Evolutionary conservation across 768 basidiomycete genomes (phyloP).

Genomic region (Tubosaeta brunneosetosa): DNA sequence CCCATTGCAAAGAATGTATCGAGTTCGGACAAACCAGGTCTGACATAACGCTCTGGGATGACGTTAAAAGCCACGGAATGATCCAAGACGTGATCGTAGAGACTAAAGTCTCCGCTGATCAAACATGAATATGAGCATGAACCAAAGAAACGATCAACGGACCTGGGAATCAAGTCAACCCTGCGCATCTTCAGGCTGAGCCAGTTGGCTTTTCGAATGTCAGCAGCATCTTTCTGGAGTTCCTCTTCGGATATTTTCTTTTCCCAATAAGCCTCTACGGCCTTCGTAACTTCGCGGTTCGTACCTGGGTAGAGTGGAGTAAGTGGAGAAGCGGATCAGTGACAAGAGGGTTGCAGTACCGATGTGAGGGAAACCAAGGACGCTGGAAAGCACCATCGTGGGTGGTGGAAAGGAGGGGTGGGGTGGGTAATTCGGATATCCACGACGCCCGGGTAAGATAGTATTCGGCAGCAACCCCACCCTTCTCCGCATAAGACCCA

Average conservation of each 20-base stretch:
- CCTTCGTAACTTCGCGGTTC: conserved; percentile 95
- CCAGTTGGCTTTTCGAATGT: conserved; percentile 89
- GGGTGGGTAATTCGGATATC: not conserved
- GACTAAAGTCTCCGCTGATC: conserved; percentile 90
- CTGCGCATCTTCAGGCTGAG: conserved; percentile 75
- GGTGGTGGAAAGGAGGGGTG: conserved; percentile 16
- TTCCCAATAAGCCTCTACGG: conserved; percentile 97
- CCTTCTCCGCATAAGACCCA: too few relatives aligned
- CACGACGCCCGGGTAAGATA: too few relatives aligned
- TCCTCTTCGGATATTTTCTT: conserved; percentile 86
- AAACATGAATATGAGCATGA: conserved; percentile 11
- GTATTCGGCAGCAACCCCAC: too few relatives aligned
- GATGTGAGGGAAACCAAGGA: conserved; percentile 92
- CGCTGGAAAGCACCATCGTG: conserved; percentile 73
- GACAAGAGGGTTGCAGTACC: conserved; percentile 27
- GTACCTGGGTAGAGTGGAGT: conserved; percentile 50
- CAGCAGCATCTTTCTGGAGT: conserved; percentile 81
- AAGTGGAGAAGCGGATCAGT: not conserved
- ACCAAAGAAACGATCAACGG: conserved; percentile 18
- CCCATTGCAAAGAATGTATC: conserved; percentile 99
- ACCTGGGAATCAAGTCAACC: conserved; percentile 93
- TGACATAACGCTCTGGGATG: conserved; percentile 90
- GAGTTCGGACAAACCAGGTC: conserved; percentile 78
- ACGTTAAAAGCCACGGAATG: conserved; percentile 95
- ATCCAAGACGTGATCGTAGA: conserved; percentile 98